A percentile compares a stretch with the other conserved stretches of the same genome.
These are phyloP conservation scores for Graphilbum fragrans DNA, from an alignment of 2,329 filamentous ascomycete genomes.

Conservation along the genomic window DNA sequence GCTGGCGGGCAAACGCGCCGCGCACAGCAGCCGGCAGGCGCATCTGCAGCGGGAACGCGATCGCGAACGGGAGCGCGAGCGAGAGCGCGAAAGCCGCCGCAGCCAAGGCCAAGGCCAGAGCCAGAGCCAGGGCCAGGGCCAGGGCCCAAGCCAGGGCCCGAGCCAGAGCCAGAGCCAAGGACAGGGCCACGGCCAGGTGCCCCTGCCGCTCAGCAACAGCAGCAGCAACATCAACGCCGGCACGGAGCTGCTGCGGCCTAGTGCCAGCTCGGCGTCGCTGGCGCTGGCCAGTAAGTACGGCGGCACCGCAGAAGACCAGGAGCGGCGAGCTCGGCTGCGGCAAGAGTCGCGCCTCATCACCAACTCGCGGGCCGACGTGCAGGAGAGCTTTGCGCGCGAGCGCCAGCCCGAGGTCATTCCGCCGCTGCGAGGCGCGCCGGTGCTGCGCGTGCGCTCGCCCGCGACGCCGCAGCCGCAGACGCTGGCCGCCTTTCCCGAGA, in stretches of 20 bases:
- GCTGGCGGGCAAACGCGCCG: constrained; percentile 6
- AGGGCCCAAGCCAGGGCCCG: too few relatives aligned
- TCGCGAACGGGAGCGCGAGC: too few relatives aligned
- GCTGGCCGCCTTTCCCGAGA: neutral
- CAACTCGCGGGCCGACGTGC: constrained; percentile 18
- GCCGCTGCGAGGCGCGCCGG: neutral
- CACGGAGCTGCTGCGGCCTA: neutral
- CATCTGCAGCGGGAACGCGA: too few relatives aligned
- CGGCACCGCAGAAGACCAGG: constrained; percentile 11
- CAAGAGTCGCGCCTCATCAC: constrained; percentile 19
- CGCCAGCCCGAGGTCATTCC: constrained; percentile 8
- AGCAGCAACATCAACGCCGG: constrained; percentile 1
- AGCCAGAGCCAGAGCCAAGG: too few relatives aligned
- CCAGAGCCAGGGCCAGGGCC: too few relatives aligned
- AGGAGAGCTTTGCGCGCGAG: constrained; percentile 26
- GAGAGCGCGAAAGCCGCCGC: too few relatives aligned
- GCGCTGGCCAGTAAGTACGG: constrained; percentile 14
- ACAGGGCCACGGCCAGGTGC: constrained; percentile 3
- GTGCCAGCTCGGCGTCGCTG: neutral
- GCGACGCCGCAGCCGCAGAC: constrained; percentile 3
- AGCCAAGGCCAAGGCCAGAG: too few relatives aligned
- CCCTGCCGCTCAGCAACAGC: neutral
- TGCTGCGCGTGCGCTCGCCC: neutral
- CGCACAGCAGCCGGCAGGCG: constrained; percentile 1
- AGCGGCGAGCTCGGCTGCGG: constrained; percentile 14